Evolutionary conservation across 2,329 filamentous ascomycete genomes (phyloP).

Genomic region (Arthrobotrys sphaeroides): DNA sequence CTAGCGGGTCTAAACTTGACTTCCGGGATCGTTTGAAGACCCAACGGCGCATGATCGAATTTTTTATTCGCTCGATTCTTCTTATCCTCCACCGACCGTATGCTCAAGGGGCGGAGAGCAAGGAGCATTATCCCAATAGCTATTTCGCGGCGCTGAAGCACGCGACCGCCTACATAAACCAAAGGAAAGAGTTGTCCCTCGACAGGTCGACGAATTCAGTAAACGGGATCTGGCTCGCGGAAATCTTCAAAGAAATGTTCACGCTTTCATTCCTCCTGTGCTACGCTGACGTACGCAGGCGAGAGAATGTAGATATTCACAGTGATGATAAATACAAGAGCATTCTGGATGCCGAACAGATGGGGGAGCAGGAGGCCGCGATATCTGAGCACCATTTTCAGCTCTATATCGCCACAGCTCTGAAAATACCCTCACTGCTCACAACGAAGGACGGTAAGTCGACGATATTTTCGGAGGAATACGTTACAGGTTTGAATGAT

Average conservation of each 20-base stretch:
- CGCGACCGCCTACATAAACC: constrained; percentile 14
- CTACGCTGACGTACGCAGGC: constrained; percentile 41
- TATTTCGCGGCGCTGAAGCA: constrained; percentile 40
- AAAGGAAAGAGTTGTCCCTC: constrained; percentile 32
- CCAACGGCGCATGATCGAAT: constrained; percentile 49
- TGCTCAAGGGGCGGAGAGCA: constrained; percentile 40
- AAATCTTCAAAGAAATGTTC: constrained; percentile 52
- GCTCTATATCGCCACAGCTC: constrained; percentile 37
- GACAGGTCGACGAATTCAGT: constrained; percentile 35
- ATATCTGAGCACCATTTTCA: constrained; percentile 52
- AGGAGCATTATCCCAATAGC: constrained; percentile 50
- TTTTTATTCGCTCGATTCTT: constrained; percentile 41
- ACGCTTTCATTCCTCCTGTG: constrained; percentile 38
- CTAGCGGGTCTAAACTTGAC: constrained; percentile 30
- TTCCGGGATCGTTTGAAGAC: constrained; percentile 34
- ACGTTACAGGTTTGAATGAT: constrained; percentile 35
- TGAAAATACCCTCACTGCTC: constrained; percentile 47
- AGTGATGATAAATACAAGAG: constrained; percentile 43
- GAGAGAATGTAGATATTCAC: constrained; percentile 39
- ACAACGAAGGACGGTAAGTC: constrained; percentile 16
- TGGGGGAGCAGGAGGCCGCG: constrained; percentile 36
- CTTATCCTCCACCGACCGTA: constrained; percentile 43
- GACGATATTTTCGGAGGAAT: constrained; percentile 31
- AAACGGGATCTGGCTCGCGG: constrained; percentile 46
- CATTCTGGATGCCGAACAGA: constrained; percentile 34